phyloP scores from a whole-genome alignment of 768 basidiomycete genomes.

The Lentinus brumalis region DNA sequence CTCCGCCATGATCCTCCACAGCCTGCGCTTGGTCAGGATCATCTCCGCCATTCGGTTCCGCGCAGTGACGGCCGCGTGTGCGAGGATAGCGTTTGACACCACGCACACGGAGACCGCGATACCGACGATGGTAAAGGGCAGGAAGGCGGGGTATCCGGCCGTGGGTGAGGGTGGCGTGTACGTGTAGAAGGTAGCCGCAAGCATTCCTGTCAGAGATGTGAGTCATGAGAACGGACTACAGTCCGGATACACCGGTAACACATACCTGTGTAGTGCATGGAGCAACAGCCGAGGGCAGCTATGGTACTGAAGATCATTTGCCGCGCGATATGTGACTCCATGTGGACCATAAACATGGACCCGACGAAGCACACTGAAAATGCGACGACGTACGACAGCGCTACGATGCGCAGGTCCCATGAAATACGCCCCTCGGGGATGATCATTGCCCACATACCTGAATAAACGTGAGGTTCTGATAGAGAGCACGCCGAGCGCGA shows the following conservation, averaged over 20 bases:
- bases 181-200: constrained; percentile 32
- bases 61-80: constrained; percentile 28
- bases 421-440: constrained; percentile 27
- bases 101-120: constrained; percentile 29
- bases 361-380: constrained; percentile 29
- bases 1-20: constrained; percentile 35
- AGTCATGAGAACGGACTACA: not conserved
- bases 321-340: constrained; percentile 31
- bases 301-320: constrained; percentile 32
- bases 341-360: constrained; percentile 30
- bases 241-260: not conserved
- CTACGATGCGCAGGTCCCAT: constrained; percentile 26
- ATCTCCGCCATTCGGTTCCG: constrained; percentile 33
- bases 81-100: constrained; percentile 30
- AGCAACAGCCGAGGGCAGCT: constrained; percentile 26
- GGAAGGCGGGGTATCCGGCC: constrained; percentile 28
- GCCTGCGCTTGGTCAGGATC: constrained; percentile 28
- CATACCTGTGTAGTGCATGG: constrained; percentile 35
- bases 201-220: constrained; percentile 24
- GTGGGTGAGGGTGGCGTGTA: constrained; percentile 20
- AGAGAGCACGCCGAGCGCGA: not conserved
- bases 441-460: constrained; percentile 35
- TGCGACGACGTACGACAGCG: constrained; percentile 30
- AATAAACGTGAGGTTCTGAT: not conserved
- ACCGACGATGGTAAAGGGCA: constrained; percentile 25